Percentiles rank a stretch among this genome's conserved stretches.
phyloP scores from a whole-genome alignment of 1,284 basidiomycete species.

The Malassezia dermatis region DNA sequence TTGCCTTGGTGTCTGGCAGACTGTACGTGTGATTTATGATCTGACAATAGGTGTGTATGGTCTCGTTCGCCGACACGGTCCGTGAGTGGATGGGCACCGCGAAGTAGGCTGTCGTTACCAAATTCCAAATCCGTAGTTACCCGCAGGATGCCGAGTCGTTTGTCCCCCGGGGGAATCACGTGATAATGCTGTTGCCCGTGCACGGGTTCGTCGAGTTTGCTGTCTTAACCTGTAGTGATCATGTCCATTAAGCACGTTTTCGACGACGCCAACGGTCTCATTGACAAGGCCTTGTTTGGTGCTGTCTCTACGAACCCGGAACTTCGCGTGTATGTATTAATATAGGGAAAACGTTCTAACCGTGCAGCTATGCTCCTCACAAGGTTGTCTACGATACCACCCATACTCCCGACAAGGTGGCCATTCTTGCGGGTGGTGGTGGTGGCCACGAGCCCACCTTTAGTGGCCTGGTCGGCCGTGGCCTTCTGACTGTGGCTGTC shows the following conservation, averaged over 20 bases:
- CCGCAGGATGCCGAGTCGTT: too few relatives aligned
- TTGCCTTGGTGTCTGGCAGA: conserved; percentile 90
- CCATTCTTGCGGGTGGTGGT: conserved; percentile 51
- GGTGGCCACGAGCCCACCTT: conserved; percentile 51
- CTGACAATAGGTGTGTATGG: conserved; percentile 66
- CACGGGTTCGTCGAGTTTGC: not conserved
- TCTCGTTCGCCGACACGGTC: conserved; percentile 89
- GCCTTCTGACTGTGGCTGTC: conserved; percentile 50
- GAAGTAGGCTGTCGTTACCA: not conserved
- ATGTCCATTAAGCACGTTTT: conserved; percentile 48
- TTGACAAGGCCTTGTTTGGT: conserved; percentile 40
- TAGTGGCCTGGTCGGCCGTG: conserved; percentile 49
- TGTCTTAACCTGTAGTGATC: not conserved
- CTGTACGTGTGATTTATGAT: conserved; percentile 48
- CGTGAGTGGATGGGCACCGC: conserved; percentile 20
- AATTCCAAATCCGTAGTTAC: not conserved
- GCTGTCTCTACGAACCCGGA: conserved; percentile 42
- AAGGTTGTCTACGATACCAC: conserved; percentile 43
- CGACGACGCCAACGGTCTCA: conserved; percentile 38
- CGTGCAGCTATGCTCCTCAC: conserved; percentile 33
- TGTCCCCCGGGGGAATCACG: not conserved
- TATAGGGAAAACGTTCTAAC: not conserved
- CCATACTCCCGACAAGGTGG: conserved; percentile 49
- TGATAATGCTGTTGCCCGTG: not conserved
- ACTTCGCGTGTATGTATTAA: conserved; percentile 33